Percentiles rank a stretch among this genome's conserved stretches.
phyloP scores from a whole-genome alignment of 2,329 filamentous ascomycete species.

The Cadophora malorum region DNA sequence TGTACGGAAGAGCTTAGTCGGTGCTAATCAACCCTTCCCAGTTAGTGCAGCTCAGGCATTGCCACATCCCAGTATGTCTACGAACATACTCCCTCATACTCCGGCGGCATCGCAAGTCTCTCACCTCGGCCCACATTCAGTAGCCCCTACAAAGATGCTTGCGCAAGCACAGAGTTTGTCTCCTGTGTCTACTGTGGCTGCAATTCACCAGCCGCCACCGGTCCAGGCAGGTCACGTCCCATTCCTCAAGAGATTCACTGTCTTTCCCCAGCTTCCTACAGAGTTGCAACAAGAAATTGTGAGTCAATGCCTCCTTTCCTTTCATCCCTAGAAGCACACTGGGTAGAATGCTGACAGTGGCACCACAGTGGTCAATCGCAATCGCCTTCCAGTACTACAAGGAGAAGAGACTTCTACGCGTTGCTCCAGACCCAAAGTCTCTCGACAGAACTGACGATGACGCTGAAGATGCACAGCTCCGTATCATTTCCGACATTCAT shows the following conservation, averaged over 20 bases:
- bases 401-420: slow-evolving; percentile 19
- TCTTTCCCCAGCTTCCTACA: not conserved
- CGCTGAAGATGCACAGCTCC: slow-evolving; percentile 1
- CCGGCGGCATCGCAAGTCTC: not conserved
- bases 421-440: slow-evolving; percentile 1
- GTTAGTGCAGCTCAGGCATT: no score
- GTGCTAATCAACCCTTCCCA: no score
- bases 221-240: not conserved
- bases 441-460: slow-evolving; percentile 5
- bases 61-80: not conserved
- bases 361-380: not conserved
- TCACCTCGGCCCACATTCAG: not conserved
- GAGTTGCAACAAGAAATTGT: slow-evolving; percentile 17
- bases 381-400: slow-evolving; percentile 6
- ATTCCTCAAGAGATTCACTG: not conserved
- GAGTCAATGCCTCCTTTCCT: not conserved
- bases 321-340: no score
- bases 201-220: not conserved
- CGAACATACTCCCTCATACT: no score
- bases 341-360: not conserved
- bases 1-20: not conserved
- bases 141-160: not conserved
- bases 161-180: not conserved
- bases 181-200: not conserved
- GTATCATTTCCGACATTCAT: slow-evolving; percentile 12